Evolutionary conservation across 2,329 filamentous ascomycete species (phyloP), one percentile per base, ranked within the genome.

Genomic region (Huntiella savannae): DNA sequence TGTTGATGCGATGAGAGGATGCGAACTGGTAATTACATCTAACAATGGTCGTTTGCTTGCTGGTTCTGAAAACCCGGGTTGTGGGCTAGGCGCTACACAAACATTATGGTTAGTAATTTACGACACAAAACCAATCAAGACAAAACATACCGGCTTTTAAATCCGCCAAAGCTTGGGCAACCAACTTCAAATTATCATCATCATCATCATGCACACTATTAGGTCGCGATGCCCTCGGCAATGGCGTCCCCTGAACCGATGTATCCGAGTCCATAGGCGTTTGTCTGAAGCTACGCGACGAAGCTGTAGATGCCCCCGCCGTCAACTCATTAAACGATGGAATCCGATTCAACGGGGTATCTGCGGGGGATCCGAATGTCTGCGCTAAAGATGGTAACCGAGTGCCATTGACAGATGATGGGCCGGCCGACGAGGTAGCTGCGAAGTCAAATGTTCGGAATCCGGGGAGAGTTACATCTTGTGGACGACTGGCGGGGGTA

Each of bases 1-100:
- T 0, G 86, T 85, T 22, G 77, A 84, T 7, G 83, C 85, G 12
- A 95, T 72, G 51, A 92, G 68, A 0, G 88, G 88, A 57, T 95
- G 86, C 1, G 83, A 83, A 2, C 84, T 87, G 0, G 86, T 92
- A 16, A 96, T 72, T 1, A 96, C 74, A 4, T 84, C 82, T 3
- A 96, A 67, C 4, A 95, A 69, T 1, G 87, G 91, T 60, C 95
- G 86, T 4, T 36, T 40, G 28, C n/a, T 40, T 44, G 22, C 41
- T 22, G 43, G 44, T 40, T 33, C 46, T 5, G 48, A 44, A 34
- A 39, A 36, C 13, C 33, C 36, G 19, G 47, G 40, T 28, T 50
- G 48, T 33, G 48, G 45, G 33, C 48, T 50, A 22, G 46, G 48
- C 33, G 22, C 48, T 45, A 40, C 7, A 15, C 40, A 28, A 32